Base-by-base conservation (phyloP, 2,329 filamentous ascomycete species). In the Cadophora luteo-olivacea region DNA sequence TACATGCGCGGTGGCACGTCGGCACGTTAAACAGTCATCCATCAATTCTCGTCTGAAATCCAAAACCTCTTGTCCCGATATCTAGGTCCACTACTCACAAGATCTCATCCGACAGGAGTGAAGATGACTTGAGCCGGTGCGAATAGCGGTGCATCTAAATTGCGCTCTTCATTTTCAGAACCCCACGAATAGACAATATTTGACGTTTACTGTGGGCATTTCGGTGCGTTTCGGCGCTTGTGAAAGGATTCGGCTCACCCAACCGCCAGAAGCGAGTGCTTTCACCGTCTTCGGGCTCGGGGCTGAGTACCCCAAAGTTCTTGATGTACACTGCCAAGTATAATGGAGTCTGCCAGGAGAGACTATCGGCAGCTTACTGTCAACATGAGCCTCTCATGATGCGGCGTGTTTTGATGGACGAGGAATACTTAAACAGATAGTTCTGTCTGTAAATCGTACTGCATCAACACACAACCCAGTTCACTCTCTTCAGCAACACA, bases 141-240 rank as follows among this genome's bases (percentile, higher is more conserved):
- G 29, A 16, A 24, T 6, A 19, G 14, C 9, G 5, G 33, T 51
- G 36, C 45, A 22, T 22, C 16, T 19, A 38, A 63, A 9, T 25
- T 1, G 14, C n/a, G 1, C 7, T 33, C 7, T 16, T 24, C 25
- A 19, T 24, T 48, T 16, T 7, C 24, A n/a, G 51, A 64, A 45
- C 29, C 24, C 49, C n/a, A 41, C 1, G 33, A 14, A 24, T 36
- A 58, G 63, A 38, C 60, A 22, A 45, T 24, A 22, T 19, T 33
- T 24, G 25, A 49, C 54, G 32, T 45, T 29, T 16, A 60, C 36
- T 25, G 41, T 61, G 54, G 55, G 25, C 41, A 66, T 16, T 66
- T 66, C 64, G 64, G 54, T 52, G 64, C 48, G 38, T 66, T 66
- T 66, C 54, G 64, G 64, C 22, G 45, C 29, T 29, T 60, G 41